Evolutionary conservation across 257 asterid species (phyloP), one percentile per base, ranked within the genome.

Genomic region (Leptodermis oblonga): DNA sequence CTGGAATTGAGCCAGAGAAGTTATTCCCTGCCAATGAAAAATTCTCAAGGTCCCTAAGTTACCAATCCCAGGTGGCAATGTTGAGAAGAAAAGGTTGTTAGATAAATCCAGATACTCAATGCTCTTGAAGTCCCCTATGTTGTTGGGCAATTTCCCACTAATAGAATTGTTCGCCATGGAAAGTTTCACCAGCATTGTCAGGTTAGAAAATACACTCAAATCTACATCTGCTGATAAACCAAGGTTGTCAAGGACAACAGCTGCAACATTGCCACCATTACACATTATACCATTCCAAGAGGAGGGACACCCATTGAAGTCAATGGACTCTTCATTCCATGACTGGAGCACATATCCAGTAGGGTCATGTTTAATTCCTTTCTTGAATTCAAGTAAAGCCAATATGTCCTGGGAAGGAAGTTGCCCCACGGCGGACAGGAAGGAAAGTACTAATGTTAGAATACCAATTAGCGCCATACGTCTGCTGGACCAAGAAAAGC

Each of bases 201-300:
- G 92, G 77, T 91, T 94, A 13, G 96, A 77, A 75, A 94, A 85
- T 3, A 84, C 87, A 52, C 89, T 76, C 76, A 94, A 87, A 80
- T 94, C 97, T 15, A 80, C 90, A 22, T 83, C 87, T 0, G 92
- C 99, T 0, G 81, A 71, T 70, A 94, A 73, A 26, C 92, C 92
- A 39, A 90, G 75, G 68, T 87, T 81, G 68, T 94, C 97, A 54
- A 94, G 96, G 68, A 85, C 95, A 77, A 94, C 95, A 1, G 89
- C 99, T 6, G 96, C 97, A 28, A 94, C 97, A 84, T 86, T 91
- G n/a, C 88, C 96, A 62, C 96, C 96, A 73, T 82, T 87, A 60
- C 99, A 94, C 97, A 89, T 89, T 37, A 94, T 90, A 55, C 99
- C 99, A 70, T 94, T 94, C 99, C 99, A 94, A 36, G 99, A 87